Evolutionary conservation across 768 basidiomycete species (phyloP).

Genomic region (Pisolithus orientalis): DNA sequence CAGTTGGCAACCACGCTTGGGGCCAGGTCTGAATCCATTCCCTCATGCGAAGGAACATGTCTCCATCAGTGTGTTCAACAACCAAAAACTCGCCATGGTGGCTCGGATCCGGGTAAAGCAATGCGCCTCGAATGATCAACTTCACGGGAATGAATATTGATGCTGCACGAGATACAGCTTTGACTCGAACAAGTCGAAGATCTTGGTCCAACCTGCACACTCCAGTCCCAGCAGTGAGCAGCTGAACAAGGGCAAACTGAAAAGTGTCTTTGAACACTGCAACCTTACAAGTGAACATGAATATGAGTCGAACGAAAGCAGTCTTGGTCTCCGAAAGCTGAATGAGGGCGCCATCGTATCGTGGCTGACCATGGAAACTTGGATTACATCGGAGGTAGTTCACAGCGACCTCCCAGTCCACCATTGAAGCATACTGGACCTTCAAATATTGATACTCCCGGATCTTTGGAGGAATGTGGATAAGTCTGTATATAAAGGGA

Average conservation of each 20-base stretch:
- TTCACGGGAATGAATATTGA: slow-evolving; percentile 19
- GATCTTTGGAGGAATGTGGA: too few relatives aligned
- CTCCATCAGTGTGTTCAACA: too few relatives aligned
- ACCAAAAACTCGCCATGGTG: too few relatives aligned
- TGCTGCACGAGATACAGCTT: neutral
- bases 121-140: slow-evolving; percentile 27
- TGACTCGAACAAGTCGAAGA: too few relatives aligned
- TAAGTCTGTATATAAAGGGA: too few relatives aligned
- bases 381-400: slow-evolving; percentile 29
- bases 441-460: slow-evolving; percentile 6
- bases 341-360: slow-evolving; percentile 25
- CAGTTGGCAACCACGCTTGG: too few relatives aligned
- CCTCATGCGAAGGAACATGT: too few relatives aligned
- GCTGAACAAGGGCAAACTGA: slow-evolving; percentile 12
- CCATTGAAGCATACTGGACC: slow-evolving; percentile 21
- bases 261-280: neutral
- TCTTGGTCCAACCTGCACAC: too few relatives aligned
- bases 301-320: slow-evolving; percentile 13
- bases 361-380: slow-evolving; percentile 17
- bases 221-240: slow-evolving; percentile 7
- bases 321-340: neutral
- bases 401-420: slow-evolving; percentile 22
- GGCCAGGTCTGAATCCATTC: too few relatives aligned
- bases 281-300: slow-evolving; percentile 18
- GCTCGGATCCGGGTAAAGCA: slow-evolving; percentile 2